A percentile compares a stretch with the other conserved stretches of the same genome.
Conservation (phyloP, 2,329 filamentous ascomycete species). For the Huntiella moniliformis region DNA sequence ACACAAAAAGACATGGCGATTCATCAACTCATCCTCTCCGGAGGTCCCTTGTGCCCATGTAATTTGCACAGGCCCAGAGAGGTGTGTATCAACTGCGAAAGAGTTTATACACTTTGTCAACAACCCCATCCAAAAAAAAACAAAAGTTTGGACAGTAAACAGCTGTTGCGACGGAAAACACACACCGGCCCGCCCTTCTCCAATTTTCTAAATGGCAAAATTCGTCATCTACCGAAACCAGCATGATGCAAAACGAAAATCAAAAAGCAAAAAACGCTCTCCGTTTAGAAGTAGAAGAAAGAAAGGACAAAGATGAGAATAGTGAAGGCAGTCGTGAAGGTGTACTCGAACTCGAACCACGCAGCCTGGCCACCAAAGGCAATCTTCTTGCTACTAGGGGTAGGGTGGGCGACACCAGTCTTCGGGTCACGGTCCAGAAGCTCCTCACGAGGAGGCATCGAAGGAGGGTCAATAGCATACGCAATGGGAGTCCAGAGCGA, state of each 20-base stretch:
- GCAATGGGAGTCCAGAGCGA: constrained; percentile 39
- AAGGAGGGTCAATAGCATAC: constrained; percentile 42
- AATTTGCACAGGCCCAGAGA: too few relatives aligned
- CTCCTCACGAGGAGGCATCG: constrained; percentile 37
- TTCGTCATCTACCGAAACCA: too few relatives aligned
- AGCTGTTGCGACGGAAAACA: too few relatives aligned
- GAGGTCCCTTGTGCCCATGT: too few relatives aligned
- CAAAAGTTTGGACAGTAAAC: too few relatives aligned
- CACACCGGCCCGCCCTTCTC: background rate
- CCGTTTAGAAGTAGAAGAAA: constrained; percentile 15
- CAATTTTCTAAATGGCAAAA: background rate
- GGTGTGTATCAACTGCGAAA: too few relatives aligned
- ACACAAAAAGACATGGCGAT: constrained; percentile 9
- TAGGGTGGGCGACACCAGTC: constrained; percentile 34
- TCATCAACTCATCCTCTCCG: constrained; percentile 9
- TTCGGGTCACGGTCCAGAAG: constrained; percentile 35
- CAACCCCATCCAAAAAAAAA: too few relatives aligned
- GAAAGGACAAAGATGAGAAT: constrained; percentile 28
- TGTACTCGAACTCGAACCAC: constrained; percentile 38
- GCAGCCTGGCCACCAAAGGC: constrained; percentile 33
- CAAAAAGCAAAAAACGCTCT: too few relatives aligned
- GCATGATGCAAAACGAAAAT: too few relatives aligned
- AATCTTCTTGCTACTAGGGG: constrained; percentile 32
- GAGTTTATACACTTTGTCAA: too few relatives aligned
- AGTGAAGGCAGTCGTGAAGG: constrained; percentile 30